Evolutionary conservation across 1,139 yeast species (phyloP).

Genomic region (Blastobotrys raffinosifermentans): DNA sequence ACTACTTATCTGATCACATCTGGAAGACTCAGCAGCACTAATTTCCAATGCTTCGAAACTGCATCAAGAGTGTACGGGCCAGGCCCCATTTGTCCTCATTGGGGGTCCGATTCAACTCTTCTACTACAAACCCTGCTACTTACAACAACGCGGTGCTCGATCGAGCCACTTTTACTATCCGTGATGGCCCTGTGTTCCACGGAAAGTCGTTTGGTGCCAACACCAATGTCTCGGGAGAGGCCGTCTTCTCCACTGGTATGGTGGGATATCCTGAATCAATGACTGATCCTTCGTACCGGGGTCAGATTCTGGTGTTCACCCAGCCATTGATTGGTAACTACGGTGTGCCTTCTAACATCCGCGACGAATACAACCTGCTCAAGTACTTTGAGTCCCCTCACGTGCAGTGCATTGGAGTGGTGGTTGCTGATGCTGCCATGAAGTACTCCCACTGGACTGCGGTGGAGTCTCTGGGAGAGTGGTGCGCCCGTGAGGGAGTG

Average conservation of each 20-base stretch:
- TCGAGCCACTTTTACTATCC: constrained; percentile 75
- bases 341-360: constrained; percentile 85
- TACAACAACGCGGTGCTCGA: constrained; percentile 11
- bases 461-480: constrained; percentile 85
- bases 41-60: constrained; percentile 14
- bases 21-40: constrained; percentile 43
- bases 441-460: constrained; percentile 99
- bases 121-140: constrained; percentile 4
- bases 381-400: constrained; percentile 88
- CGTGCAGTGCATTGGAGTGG: constrained; percentile 91
- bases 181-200: constrained; percentile 88
- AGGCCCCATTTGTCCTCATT: too few relatives aligned
- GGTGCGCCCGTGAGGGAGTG: constrained; percentile 96
- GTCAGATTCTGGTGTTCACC: constrained; percentile 95
- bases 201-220: constrained; percentile 97
- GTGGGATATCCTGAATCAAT: constrained; percentile 98
- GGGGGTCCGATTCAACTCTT: neutral
- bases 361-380: constrained; percentile 77
- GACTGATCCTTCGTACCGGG: constrained; percentile 98
- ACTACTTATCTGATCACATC: constrained; percentile 39
- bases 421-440: constrained; percentile 92
- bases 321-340: constrained; percentile 97
- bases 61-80: constrained; percentile 12
- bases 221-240: constrained; percentile 86
- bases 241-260: constrained; percentile 99